Conservation (phyloP, 352 stramenopile species). For the Elongisporangium undulatum region DNA sequence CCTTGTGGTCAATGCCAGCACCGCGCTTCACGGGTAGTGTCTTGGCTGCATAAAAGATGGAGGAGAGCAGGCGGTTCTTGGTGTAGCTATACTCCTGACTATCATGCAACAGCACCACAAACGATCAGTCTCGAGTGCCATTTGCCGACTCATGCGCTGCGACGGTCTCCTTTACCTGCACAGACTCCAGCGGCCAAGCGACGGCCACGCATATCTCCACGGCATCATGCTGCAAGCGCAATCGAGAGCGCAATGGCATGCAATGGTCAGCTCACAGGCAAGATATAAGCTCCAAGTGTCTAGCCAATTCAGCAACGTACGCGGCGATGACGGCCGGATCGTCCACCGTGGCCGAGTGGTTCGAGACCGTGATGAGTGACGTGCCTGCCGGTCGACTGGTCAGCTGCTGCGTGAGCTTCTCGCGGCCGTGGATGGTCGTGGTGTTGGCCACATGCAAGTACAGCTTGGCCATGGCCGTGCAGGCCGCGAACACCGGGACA, state of each 20-base stretch:
- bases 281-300: not conserved
- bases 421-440: constrained; percentile 35
- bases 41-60: constrained; percentile 68
- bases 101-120: not conserved
- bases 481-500: constrained; percentile 38
- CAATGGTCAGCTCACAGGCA: not conserved
- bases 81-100: constrained; percentile 86
- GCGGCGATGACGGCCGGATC: constrained; percentile 63
- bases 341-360: constrained; percentile 82
- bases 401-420: constrained; percentile 39
- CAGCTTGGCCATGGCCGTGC: constrained; percentile 50
- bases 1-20: constrained; percentile 64
- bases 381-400: constrained; percentile 36
- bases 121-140: not conserved
- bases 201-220: constrained; percentile 57
- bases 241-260: not conserved
- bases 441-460: constrained; percentile 51
- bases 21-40: constrained; percentile 69
- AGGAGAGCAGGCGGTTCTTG: constrained; percentile 42
- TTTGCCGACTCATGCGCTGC: constrained; percentile 4
- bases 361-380: constrained; percentile 78
- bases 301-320: constrained; percentile 21
- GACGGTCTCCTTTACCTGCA: constrained; percentile 32
- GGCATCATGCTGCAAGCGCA: constrained; percentile 49
- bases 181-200: constrained; percentile 63